phyloP scores from a whole-genome alignment of 2,329 filamentous ascomycete species.

The Fusarium sp. region DNA sequence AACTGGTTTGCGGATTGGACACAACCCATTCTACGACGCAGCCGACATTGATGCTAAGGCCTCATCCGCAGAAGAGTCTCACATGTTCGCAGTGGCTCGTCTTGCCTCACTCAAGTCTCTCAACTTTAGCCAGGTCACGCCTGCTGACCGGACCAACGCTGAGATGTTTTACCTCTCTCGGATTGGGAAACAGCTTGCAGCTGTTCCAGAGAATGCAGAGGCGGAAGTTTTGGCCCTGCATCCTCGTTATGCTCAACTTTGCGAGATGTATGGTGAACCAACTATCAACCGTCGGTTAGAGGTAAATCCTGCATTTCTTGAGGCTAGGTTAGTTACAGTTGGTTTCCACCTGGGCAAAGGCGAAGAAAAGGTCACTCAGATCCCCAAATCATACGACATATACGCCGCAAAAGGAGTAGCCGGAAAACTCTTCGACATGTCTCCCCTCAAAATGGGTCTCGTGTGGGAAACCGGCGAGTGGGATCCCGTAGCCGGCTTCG shows the following conservation, averaged over 20 bases:
- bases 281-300: slow-evolving; percentile 67
- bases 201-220: slow-evolving; percentile 66
- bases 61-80: slow-evolving; percentile 79
- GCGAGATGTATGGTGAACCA: slow-evolving; percentile 80
- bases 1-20: slow-evolving; percentile 79
- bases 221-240: slow-evolving; percentile 71
- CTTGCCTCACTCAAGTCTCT: slow-evolving; percentile 75
- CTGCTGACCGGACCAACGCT: slow-evolving; percentile 83
- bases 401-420: slow-evolving; percentile 86
- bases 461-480: slow-evolving; percentile 93
- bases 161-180: slow-evolving; percentile 93
- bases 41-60: slow-evolving; percentile 55
- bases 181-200: slow-evolving; percentile 80
- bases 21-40: slow-evolving; percentile 84
- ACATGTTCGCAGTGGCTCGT: slow-evolving; percentile 88
- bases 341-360: slow-evolving; percentile 56
- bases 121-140: slow-evolving; percentile 79
- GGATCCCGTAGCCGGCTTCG: slow-evolving; percentile 79
- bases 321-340: slow-evolving; percentile 80
- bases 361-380: slow-evolving; percentile 55
- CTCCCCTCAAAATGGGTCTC: slow-evolving; percentile 74
- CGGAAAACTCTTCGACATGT: slow-evolving; percentile 74
- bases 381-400: slow-evolving; percentile 83
- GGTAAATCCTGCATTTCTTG: slow-evolving; percentile 83
- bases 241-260: slow-evolving; percentile 79